phyloP scores from a whole-genome alignment of 1,139 yeast species.

The Suhomyces atakaporum region DNA sequence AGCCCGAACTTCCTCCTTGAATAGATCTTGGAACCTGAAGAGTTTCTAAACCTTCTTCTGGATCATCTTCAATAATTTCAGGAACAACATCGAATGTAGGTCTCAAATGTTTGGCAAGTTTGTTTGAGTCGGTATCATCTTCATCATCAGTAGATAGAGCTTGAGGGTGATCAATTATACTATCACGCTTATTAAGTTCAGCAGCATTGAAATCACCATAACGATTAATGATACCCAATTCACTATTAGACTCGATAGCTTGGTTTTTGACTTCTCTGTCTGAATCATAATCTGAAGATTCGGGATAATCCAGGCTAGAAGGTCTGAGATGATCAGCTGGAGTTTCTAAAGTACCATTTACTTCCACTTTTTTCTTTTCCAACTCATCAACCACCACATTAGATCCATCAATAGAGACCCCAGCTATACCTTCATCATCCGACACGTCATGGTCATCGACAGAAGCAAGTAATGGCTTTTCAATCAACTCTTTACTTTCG shows the following conservation, averaged over 20 bases:
- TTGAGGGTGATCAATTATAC: conserved; percentile 10
- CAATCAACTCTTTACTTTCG: conserved; percentile 4
- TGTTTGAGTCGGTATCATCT: conserved; percentile 22
- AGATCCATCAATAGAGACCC: conserved; percentile 12
- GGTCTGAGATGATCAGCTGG: background rate
- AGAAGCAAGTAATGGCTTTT: conserved; percentile 15
- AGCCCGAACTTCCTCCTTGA: conserved; percentile 27
- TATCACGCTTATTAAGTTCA: conserved; percentile 15
- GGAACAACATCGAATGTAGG: conserved; percentile 39
- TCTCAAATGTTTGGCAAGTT: conserved; percentile 29
- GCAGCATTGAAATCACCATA: conserved; percentile 20
- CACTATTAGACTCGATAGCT: conserved; percentile 14
- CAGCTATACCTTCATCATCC: conserved; percentile 6
- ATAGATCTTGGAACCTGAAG: conserved; percentile 13
- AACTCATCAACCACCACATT: conserved; percentile 22
- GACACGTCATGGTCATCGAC: conserved; percentile 12
- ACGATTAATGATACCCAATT: conserved; percentile 26
- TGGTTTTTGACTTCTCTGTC: conserved; percentile 12
- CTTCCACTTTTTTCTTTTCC: conserved; percentile 20
- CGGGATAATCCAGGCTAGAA: conserved; percentile 3
- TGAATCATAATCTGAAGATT: conserved; percentile 10
- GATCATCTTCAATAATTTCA: conserved; percentile 26
- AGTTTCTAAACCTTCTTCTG: conserved; percentile 5
- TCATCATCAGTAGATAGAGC: conserved; percentile 19
- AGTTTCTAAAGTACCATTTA: conserved; percentile 1